Base-by-base conservation (phyloP, 306 rosid species). In the Carpinus fangiana region DNA sequence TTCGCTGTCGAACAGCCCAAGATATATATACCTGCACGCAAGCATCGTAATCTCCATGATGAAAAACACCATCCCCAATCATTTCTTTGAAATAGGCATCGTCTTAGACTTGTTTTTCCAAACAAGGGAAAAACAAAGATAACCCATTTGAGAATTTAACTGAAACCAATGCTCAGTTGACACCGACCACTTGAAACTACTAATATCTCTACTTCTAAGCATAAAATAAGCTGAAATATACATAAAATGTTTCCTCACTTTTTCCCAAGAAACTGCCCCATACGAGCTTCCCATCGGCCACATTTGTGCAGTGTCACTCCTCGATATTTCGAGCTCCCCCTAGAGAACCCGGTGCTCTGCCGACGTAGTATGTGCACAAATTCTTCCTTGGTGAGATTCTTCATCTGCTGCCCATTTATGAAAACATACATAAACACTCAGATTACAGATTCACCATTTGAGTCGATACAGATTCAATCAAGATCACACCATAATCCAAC, bases 11-110 rank as follows among this genome's bases (percentile, higher is more conserved):
- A 96, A 96, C 77, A 96, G 98, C 88, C 98, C 99, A 90, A 96
- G 98, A 91, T 96, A 96, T 87, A 96, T 89, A 91, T 96, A 93
- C 98, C 99, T 96, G 98, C 99, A 96, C 52, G 89, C 90, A 96
- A 96, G 91, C 94, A 96, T 83, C 76, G 89, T 85, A 89, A 95
- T 85, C 97, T 88, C 96, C 86, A 85, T 55, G 88, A 93, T 89
- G 80, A 83, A 89, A 90, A 90, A 90, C 89, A 90, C 93, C 87
- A 83, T 84, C 87, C 89, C 98, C 94, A 91, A 87, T 76, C 55
- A 78, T 84, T 84, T 80, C 88, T 84, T 82, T 81, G 92, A 90
- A 89, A 87, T 84, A 88, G 86, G 84, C 89, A 88, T 87, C 72
- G 26, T 67, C 88, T 87, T 84, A 84, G 76, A 85, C 79, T 72